A percentile compares a stretch with the other conserved stretches of the same genome.
These are phyloP conservation scores for Cladophialophora immunda DNA, from an alignment of 2,329 filamentous ascomycete genomes.

Conservation along the genomic window DNA sequence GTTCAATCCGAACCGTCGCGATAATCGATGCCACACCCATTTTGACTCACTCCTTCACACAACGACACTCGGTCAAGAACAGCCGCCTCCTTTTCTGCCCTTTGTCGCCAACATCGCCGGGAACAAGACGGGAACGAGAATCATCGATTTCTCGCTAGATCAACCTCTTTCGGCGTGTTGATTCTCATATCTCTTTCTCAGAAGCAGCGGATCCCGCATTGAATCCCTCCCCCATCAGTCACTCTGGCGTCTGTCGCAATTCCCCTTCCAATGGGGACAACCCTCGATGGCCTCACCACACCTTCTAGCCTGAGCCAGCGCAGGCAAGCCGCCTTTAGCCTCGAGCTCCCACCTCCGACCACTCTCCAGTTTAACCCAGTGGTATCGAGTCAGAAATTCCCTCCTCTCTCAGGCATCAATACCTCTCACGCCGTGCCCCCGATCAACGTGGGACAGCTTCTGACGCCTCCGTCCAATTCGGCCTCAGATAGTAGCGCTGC, in stretches of 20 bases:
- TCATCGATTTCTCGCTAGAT: not conserved
- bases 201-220: slow-evolving; percentile 37
- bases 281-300: slow-evolving; percentile 67
- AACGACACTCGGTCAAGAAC: not conserved
- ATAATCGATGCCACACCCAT: not conserved
- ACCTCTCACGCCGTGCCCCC: slow-evolving; percentile 51
- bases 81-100: not conserved
- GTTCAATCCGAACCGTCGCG: not conserved
- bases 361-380: slow-evolving; percentile 55
- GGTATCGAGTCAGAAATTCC: slow-evolving; percentile 59
- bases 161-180: not conserved
- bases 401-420: slow-evolving; percentile 47
- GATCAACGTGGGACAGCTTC: slow-evolving; percentile 67
- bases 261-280: slow-evolving; percentile 69
- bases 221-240: slow-evolving; percentile 45
- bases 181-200: not conserved
- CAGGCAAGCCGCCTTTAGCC: slow-evolving; percentile 72
- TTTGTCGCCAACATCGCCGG: not conserved
- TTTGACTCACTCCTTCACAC: not conserved
- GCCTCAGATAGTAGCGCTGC: slow-evolving; percentile 57
- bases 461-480: slow-evolving; percentile 69
- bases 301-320: slow-evolving; percentile 74
- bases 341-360: slow-evolving; percentile 73
- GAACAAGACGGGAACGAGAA: not conserved
- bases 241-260: slow-evolving; percentile 71